phyloP scores from a whole-genome alignment of 148 eudicot genomes.

The Chenopodium berlandieri region DNA sequence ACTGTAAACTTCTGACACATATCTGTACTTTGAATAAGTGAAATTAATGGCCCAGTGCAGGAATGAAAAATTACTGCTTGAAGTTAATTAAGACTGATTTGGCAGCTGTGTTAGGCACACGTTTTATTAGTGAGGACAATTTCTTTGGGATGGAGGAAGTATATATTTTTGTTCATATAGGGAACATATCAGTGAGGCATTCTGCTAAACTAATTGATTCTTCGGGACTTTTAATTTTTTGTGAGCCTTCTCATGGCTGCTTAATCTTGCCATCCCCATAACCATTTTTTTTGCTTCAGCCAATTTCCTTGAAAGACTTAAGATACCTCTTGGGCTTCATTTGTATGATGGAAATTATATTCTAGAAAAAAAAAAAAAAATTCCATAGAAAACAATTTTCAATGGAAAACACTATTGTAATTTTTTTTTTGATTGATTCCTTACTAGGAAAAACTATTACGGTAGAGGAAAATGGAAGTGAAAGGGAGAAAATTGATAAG shows the following conservation, averaged over 20 bases:
- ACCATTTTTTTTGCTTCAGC: background rate
- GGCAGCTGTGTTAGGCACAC: background rate
- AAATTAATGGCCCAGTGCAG: background rate
- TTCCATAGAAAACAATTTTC: no score
- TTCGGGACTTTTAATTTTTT: no score
- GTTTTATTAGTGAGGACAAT: background rate
- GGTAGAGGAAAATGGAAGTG: no score
- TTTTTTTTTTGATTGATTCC: no score
- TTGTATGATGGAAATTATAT: no score
- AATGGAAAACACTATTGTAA: no score
- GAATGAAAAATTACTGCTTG: background rate
- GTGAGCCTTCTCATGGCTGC: background rate
- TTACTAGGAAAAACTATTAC: no score
- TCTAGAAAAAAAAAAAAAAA: no score
- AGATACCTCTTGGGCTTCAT: background rate
- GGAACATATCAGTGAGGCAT: background rate
- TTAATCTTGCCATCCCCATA: background rate
- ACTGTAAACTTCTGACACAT: background rate
- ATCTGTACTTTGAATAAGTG: background rate
- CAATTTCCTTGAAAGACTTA: background rate
- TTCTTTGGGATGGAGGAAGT: background rate
- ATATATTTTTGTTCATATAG: background rate
- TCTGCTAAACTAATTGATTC: background rate
- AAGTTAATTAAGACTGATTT: background rate
- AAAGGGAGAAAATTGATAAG: no score